Base-by-base conservation (phyloP, 306 rosid genomes). In the Prunus mongolica region DNA sequence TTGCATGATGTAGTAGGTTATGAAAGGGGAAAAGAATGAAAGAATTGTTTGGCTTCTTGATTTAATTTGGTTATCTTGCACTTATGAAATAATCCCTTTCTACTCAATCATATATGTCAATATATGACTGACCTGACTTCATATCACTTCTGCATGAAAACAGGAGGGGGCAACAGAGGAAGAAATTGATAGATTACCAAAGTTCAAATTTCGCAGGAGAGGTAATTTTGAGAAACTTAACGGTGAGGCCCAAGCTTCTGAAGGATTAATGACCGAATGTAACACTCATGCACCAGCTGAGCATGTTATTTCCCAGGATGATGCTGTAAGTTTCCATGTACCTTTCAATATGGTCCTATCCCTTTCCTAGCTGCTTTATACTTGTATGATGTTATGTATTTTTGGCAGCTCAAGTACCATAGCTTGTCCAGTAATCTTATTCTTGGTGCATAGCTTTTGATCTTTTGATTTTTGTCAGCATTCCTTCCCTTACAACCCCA, bases 81-180 rank as follows among this genome's bases (percentile, higher is more conserved):
- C 14, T 10, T 8, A 11, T 22, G 58, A 54, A 54, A 18, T 57
- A 46, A n/a, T 64, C 19, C n/a, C 0, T 13, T 22, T 13, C 20
- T n/a, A 16, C 46, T 18, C 50, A n/a, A 45, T 71, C 32, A 13
- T 64, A 22, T 41, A 38, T 38, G 24, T 11, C 19, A 7, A 25
- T 30, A 8, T 57, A 57, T 60, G 57, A 45, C 54, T 67, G 20
- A 46, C 58, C 49, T 67, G 78, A 47, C 67, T 65, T 79, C 69
- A 58, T 72, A 63, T 58, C 34, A 80, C 78, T 81, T 78, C 73
- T 54, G 71, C 81, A 69, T 76, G 81, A 70, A 38, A 81, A 76
- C 84, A 95, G 99, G 97, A 89, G 61, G 97, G 99, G 65, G 97
- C 97, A n/a, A 89, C 97, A 20, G 79, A 77, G 76, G 97, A 89